These are phyloP conservation scores for Penicillium antarcticum DNA, from an alignment of 495 filamentous ascomycete genomes.

Conservation along the genomic window DNA sequence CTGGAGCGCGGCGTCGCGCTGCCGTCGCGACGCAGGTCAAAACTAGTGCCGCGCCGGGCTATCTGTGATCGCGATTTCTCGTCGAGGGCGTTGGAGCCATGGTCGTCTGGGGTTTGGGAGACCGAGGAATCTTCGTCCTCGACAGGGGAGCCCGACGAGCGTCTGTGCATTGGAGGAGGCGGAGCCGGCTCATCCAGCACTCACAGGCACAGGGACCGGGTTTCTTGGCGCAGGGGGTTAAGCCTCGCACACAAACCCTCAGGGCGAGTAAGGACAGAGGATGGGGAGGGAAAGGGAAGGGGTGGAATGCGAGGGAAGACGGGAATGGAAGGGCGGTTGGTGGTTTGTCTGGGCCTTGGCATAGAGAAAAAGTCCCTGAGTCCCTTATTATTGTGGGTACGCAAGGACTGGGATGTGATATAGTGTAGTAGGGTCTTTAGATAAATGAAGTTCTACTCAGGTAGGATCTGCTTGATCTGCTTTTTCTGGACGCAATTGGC, in stretches of 20 bases:
- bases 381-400: slow-evolving; percentile 4
- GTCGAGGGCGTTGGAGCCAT: slow-evolving; percentile 34
- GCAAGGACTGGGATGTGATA: too few species aligned
- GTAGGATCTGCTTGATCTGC: too few species aligned
- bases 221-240: slow-evolving; percentile 25
- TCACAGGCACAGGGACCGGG: slow-evolving; percentile 9
- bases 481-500: slow-evolving; percentile 11
- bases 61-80: slow-evolving; percentile 40
- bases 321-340: slow-evolving; percentile 8
- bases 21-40: slow-evolving; percentile 43
- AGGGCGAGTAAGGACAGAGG: slow-evolving; percentile 10
- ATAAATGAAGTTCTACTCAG: too few species aligned
- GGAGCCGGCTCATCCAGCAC: slow-evolving; percentile 40
- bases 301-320: slow-evolving; percentile 12
- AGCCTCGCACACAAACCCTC: slow-evolving; percentile 13
- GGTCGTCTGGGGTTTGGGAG: slow-evolving; percentile 34
- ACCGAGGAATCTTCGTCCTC: slow-evolving; percentile 44
- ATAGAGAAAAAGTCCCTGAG: slow-evolving; percentile 1
- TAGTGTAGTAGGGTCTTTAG: too few species aligned
- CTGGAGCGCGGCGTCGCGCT: slow-evolving; percentile 41
- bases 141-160: slow-evolving; percentile 48
- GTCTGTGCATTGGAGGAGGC: slow-evolving; percentile 51
- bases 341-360: slow-evolving; percentile 10
- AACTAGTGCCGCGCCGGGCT: slow-evolving; percentile 41
- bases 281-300: slow-evolving; percentile 2